These are phyloP conservation scores for Vigna trinervia DNA, from an alignment of 306 rosid genomes.

Conservation along the genomic window DNA sequence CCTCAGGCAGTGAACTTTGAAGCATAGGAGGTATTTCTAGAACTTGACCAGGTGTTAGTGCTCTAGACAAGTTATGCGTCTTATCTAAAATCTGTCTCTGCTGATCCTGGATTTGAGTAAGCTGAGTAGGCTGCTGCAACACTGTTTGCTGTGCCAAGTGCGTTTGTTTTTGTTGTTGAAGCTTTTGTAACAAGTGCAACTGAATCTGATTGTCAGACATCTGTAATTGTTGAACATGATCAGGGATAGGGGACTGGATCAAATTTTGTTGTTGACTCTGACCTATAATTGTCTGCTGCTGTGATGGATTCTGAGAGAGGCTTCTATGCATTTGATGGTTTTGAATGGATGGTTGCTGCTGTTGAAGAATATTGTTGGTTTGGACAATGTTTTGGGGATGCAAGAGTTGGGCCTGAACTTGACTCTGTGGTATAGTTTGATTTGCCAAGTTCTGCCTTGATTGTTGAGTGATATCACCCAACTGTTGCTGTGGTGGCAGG, in stretches of 20 bases:
- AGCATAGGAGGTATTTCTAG: slow-evolving; percentile 60
- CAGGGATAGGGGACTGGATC: slow-evolving; percentile 60
- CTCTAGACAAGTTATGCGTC: slow-evolving; percentile 66
- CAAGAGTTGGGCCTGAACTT: slow-evolving; percentile 70
- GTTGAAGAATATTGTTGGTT: slow-evolving; percentile 62
- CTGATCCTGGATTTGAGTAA: slow-evolving; percentile 72
- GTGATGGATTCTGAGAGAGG: slow-evolving; percentile 62
- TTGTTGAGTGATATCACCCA: slow-evolving; percentile 64
- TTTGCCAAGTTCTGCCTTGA: slow-evolving; percentile 61
- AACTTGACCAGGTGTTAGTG: slow-evolving; percentile 59
- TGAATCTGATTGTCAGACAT: slow-evolving; percentile 79
- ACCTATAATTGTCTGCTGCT: slow-evolving; percentile 52
- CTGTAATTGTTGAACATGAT: slow-evolving; percentile 72
- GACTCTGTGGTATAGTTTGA: slow-evolving; percentile 67
- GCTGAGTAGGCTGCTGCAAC: slow-evolving; percentile 69
- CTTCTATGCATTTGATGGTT: slow-evolving; percentile 68
- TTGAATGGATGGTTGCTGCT: slow-evolving; percentile 70
- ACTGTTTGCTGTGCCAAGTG: slow-evolving; percentile 72
- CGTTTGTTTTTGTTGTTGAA: slow-evolving; percentile 80
- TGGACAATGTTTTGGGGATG: slow-evolving; percentile 74
- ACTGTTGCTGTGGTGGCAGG: slow-evolving; percentile 66
- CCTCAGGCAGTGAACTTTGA: slow-evolving; percentile 55
- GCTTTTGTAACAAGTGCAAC: slow-evolving; percentile 76
- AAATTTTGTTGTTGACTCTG: slow-evolving; percentile 72
- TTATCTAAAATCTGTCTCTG: slow-evolving; percentile 71